These are phyloP conservation scores for Cytospora piceae DNA, from an alignment of 2,329 filamentous ascomycete genomes.

Conservation along the genomic window DNA sequence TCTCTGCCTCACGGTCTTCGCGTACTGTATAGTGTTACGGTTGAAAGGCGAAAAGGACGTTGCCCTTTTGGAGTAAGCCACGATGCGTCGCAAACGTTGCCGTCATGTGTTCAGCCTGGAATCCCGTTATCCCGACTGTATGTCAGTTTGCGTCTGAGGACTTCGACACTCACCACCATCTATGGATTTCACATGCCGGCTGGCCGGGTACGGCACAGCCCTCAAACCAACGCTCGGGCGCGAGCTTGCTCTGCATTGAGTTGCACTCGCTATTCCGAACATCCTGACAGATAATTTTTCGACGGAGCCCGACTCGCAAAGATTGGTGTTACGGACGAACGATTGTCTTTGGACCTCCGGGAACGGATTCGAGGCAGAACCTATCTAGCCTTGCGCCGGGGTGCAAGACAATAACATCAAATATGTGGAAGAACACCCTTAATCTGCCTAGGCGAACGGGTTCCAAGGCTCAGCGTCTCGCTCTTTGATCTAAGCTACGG, in stretches of 20 bases:
- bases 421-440: not conserved
- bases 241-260: conserved; percentile 10
- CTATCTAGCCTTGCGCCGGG: not conserved
- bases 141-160: conserved; percentile 17
- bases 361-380: not conserved
- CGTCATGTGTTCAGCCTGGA: conserved; percentile 19
- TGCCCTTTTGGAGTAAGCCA: conserved; percentile 2
- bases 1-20: conserved; percentile 1
- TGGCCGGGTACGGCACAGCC: conserved; percentile 10
- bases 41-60: no score
- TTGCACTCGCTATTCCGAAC: not conserved
- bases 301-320: not conserved
- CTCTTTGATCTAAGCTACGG: not conserved
- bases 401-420: not conserved
- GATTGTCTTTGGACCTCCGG: not conserved
- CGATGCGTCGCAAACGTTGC: conserved; percentile 13
- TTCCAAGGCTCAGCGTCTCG: not conserved
- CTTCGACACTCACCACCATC: not conserved
- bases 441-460: not conserved
- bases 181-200: conserved; percentile 5
- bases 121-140: conserved; percentile 21
- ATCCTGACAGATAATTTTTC: not conserved
- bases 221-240: conserved; percentile 11
- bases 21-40: not conserved
- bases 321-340: not conserved